Evolutionary conservation across 345 rosid species (phyloP), one percentile per base, ranked within the genome.

Genomic region (Gossypium herbaceum): DNA sequence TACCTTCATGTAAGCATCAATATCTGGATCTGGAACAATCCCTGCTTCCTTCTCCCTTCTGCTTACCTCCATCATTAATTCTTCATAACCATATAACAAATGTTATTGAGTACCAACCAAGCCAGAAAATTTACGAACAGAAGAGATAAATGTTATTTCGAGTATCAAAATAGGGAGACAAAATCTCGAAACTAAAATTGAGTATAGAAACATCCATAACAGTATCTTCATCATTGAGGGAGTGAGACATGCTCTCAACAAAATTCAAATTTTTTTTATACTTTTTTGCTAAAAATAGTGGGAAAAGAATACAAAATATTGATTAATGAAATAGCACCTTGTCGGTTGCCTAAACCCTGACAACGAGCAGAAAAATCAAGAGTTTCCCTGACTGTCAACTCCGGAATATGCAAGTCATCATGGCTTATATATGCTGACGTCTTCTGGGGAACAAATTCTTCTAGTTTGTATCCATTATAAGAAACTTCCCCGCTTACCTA

Each of bases 351-450:
- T 1, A 89, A 87, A 20, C 93, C 93, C 60, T 89, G 93, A 62
- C 93, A 89, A 78, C 88, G 73, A 15, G 89, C 88, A 0, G 93
- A 84, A 79, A 89, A 89, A 71, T 88, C 84, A 15, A 86, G 52
- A 16, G 92, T 85, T 78, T 89, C 92, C 73, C 88, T 85, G 19
- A 85, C 90, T 5, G 90, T 84, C 86, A 89, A 81, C 76, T 85
- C 86, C 13, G 85, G 74, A n/a, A 89, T 87, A 80, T 85, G 89
- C 66, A 78, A 75, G 47, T 88, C 90, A 72, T 86, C 69, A 72
- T 85, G 88, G 71, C 89, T 84, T 72, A 86, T 80, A 19, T 85
- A 88, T 0, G 92, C 88, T 13, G 92, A 84, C 10, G 85, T 85
- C 81, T 81, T 86, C 79, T 86, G 86, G 29, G 88, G 92, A 43